Base-by-base conservation (phyloP, 139 green algal species). In the Diplosphaera chodatii region DNA sequence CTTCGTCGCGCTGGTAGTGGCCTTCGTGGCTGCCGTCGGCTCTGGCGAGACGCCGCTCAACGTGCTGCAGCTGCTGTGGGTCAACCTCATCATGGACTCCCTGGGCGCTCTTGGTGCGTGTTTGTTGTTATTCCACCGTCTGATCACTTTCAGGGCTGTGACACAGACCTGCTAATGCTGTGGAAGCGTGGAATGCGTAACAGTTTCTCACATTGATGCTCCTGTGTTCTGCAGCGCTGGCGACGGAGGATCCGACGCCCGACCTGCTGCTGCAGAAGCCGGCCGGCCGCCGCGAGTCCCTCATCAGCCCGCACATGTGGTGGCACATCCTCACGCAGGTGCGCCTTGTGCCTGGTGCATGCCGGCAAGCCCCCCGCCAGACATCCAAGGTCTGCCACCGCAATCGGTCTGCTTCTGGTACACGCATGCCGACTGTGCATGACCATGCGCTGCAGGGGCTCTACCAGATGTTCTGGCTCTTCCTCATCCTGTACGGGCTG, bases 11-110 rank as follows among this genome's bases (percentile, higher is more conserved):
- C 88, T 99, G 63, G 82, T 93, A 25, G 82, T 97, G 55, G 90
- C 96, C 32, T 97, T 99, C 74, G 80, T 97, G 27, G 90, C 92
- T 15, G 93, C 94, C 25, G 76, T 97, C 32, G 30, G 68, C 30
- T 31, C 68, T 25, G 87, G 87, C 63, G 83, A 94, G 69, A 90
- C 88, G 55, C 94, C 94, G 3, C 88, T 98, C 55, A 97, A 92
- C 66, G 91, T 97, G 71, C 83, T 98, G 74, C 91, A 93, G 79
- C 88, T 98, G 74, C 90, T 97, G 71, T 99, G 95, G 95, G 91
- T 97, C 55, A 98, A 99, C 83, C 87, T 99, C 29, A 98, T 99
- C 78, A 98, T 98, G 94, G 95, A 99, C 86, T 93, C 93, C 5
- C 76, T 94, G 40, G 91, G 84, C 16, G 91, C 91, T 10, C 67